Evolutionary conservation across 176 grass and related monocot species (phyloP).

Genomic region (Pharus latifolius): DNA sequence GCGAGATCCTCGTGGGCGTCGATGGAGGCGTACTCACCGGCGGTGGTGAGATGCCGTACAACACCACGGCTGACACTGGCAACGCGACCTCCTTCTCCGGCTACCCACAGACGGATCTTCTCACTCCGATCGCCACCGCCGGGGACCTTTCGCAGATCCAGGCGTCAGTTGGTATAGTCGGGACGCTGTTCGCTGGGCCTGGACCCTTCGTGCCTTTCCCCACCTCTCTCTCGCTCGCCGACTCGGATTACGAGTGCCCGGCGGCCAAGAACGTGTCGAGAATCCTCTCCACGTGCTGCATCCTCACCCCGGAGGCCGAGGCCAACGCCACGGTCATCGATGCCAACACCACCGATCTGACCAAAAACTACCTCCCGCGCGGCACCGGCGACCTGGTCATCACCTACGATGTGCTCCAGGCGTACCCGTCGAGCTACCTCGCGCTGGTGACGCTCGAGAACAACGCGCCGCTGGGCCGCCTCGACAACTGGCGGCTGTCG

Average conservation of each 20-base stretch:
- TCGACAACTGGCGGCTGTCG: slow-evolving; percentile 75
- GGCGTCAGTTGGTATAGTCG: slow-evolving; percentile 40
- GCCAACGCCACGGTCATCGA: slow-evolving; percentile 34
- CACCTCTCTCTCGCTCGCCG: slow-evolving; percentile 30
- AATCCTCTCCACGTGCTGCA: slow-evolving; percentile 47
- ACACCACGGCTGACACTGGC: slow-evolving; percentile 50
- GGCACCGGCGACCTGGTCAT: slow-evolving; percentile 73
- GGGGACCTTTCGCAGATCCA: slow-evolving; percentile 38
- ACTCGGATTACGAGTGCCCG: slow-evolving; percentile 53
- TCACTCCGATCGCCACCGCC: slow-evolving; percentile 74
- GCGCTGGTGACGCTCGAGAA: slow-evolving; percentile 82
- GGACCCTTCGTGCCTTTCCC: slow-evolving; percentile 36
- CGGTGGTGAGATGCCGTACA: slow-evolving; percentile 57
- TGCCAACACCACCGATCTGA: slow-evolving; percentile 34
- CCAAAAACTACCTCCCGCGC: slow-evolving; percentile 45
- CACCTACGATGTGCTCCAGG: slow-evolving; percentile 72
- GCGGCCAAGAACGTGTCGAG: not conserved
- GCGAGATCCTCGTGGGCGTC: slow-evolving; percentile 68
- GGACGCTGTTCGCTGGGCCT: slow-evolving; percentile 60
- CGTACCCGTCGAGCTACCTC: slow-evolving; percentile 57
- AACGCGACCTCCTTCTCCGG: slow-evolving; percentile 86
- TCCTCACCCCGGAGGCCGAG: slow-evolving; percentile 50
- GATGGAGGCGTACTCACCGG: slow-evolving; percentile 58
- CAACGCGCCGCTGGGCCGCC: slow-evolving; percentile 67
- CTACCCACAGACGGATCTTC: slow-evolving; percentile 61